phyloP scores from a whole-genome alignment of 164 flowering plant species.

The Stephania yunnanensis region DNA sequence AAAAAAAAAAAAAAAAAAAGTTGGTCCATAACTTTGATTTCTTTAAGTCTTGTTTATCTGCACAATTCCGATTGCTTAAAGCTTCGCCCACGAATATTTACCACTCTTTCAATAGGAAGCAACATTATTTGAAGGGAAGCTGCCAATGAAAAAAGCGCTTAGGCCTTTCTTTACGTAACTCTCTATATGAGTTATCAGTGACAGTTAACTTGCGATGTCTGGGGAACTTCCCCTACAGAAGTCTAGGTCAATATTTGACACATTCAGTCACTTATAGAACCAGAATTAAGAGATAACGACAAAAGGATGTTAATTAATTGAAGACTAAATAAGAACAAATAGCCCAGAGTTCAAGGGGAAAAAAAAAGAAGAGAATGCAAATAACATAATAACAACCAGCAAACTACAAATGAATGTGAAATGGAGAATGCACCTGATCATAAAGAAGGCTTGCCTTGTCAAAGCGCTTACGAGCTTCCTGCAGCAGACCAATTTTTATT shows the following conservation, averaged over 20 bases:
- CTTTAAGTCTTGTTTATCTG: not conserved
- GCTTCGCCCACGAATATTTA: not conserved
- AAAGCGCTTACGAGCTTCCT: constrained; percentile 77
- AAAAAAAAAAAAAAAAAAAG: not conserved
- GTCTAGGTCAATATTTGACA: not conserved
- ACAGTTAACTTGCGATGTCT: not conserved
- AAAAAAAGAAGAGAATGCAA: not conserved
- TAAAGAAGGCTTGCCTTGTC: constrained; percentile 61
- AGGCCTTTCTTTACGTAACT: not conserved
- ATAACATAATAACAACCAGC: not conserved
- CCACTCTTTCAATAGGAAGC: not conserved
- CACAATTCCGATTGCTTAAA: not conserved
- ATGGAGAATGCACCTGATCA: constrained; percentile 46
- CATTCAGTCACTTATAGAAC: not conserved
- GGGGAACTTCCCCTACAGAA: not conserved
- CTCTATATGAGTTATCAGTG: not conserved
- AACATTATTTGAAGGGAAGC: not conserved
- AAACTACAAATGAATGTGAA: not conserved
- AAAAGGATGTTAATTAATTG: not conserved
- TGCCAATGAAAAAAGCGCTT: not conserved
- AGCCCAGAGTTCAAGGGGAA: not conserved
- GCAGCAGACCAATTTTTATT: constrained; percentile 16
- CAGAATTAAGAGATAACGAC: not conserved
- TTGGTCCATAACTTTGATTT: not conserved
- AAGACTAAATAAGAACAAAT: not conserved